Evolutionary conservation across 257 asterid genomes (phyloP).

Genomic region (Ligustrum vulgare): DNA sequence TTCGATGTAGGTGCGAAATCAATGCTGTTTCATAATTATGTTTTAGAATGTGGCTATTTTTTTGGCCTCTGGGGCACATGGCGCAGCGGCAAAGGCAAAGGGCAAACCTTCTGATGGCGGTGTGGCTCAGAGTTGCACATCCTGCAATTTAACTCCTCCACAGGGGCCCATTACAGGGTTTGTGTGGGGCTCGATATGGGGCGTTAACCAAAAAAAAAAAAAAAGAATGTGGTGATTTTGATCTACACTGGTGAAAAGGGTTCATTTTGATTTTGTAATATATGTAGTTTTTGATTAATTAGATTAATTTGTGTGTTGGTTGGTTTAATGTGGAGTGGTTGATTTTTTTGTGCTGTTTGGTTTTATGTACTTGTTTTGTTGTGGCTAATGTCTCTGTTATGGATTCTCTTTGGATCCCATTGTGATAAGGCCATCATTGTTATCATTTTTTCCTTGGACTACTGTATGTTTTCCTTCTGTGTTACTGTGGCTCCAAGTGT

Average conservation of each 20-base stretch:
- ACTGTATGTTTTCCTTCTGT: conserved; percentile 23
- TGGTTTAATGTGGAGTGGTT: conserved; percentile 6
- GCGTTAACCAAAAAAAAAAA: too few relatives aligned
- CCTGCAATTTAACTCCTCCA: too few relatives aligned
- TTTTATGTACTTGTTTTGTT: conserved; percentile 32
- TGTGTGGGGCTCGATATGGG: too few relatives aligned
- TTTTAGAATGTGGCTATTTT: conserved; percentile 6
- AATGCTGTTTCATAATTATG: conserved; percentile 18
- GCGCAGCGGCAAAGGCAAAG: too few relatives aligned
- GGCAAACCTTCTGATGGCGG: too few relatives aligned
- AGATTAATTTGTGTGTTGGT: conserved; percentile 25
- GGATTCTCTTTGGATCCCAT: conserved; percentile 27
- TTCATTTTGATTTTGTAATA: conserved; percentile 8
- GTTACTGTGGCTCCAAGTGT: conserved; percentile 16
- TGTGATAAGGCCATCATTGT: conserved; percentile 19
- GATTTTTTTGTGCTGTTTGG: conserved; percentile 23
- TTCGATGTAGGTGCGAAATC: conserved; percentile 6
- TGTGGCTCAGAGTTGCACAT: too few relatives aligned
- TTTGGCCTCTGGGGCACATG: too few relatives aligned
- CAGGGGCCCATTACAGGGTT: too few relatives aligned
- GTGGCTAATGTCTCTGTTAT: conserved; percentile 30
- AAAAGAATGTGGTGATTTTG: too few relatives aligned
- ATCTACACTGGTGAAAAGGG: conserved; percentile 21
- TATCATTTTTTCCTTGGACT: conserved; percentile 25
- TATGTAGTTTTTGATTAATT: neutral